These are phyloP conservation scores for Chrysanthemum seticuspe DNA, from an alignment of 129 eudicot species.

Conservation along the genomic window DNA sequence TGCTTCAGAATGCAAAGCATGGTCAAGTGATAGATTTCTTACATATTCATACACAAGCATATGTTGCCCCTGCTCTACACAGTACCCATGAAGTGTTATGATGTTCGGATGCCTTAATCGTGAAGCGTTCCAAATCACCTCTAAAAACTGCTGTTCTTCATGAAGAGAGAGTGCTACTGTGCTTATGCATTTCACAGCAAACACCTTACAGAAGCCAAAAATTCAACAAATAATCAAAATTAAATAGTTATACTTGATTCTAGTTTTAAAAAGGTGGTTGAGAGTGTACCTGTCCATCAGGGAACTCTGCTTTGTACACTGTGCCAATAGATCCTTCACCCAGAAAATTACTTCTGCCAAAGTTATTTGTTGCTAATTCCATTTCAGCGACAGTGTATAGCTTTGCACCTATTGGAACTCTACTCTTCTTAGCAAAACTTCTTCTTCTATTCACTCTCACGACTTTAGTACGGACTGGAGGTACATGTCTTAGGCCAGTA, in stretches of 20 bases:
- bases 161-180: slow-evolving; percentile 54
- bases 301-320: slow-evolving; percentile 82
- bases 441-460: slow-evolving; percentile 50
- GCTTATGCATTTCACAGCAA: slow-evolving; percentile 79
- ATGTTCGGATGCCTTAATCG: slow-evolving; percentile 84
- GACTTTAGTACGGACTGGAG: slow-evolving; percentile 50
- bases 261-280: neutral
- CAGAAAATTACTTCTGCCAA: slow-evolving; percentile 58
- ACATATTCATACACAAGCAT: slow-evolving; percentile 78
- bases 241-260: neutral
- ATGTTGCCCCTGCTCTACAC: slow-evolving; percentile 77
- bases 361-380: slow-evolving; percentile 70
- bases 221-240: slow-evolving; percentile 9
- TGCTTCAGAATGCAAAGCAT: slow-evolving; percentile 61
- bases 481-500: slow-evolving; percentile 45
- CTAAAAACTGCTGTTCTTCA: slow-evolving; percentile 81
- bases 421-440: slow-evolving; percentile 60
- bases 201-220: slow-evolving; percentile 39
- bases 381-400: slow-evolving; percentile 64
- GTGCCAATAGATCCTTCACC: slow-evolving; percentile 96
- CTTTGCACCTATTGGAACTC: slow-evolving; percentile 60
- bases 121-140: slow-evolving; percentile 57
- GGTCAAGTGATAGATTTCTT: slow-evolving; percentile 60
- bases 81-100: slow-evolving; percentile 74
- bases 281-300: slow-evolving; percentile 67